phyloP scores from a whole-genome alignment of 805 yeast genomes.

The Ogataea trehalophila region DNA sequence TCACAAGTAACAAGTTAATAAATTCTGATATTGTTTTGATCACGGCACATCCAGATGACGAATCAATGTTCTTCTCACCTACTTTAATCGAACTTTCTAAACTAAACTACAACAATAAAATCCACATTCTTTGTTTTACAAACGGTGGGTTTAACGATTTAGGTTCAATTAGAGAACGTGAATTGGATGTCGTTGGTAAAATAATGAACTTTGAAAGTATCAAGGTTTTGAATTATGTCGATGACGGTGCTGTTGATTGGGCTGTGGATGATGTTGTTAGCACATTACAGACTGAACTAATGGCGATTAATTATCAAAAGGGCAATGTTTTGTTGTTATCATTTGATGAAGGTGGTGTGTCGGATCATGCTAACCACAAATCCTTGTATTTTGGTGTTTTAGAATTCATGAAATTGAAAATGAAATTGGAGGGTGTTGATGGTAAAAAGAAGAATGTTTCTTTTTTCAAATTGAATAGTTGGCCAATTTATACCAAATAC shows the following conservation, averaged over 20 bases:
- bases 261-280: slow-evolving; percentile 37
- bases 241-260: slow-evolving; percentile 72
- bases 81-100: slow-evolving; percentile 49
- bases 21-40: slow-evolving; percentile 32
- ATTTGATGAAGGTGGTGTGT: slow-evolving; percentile 79
- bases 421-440: too few relatives aligned
- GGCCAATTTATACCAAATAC: slow-evolving; percentile 40
- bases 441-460: slow-evolving; percentile 1
- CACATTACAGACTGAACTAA: slow-evolving; percentile 27
- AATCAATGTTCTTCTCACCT: slow-evolving; percentile 95
- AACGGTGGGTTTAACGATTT: slow-evolving; percentile 73
- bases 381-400: slow-evolving; percentile 51
- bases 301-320: slow-evolving; percentile 10
- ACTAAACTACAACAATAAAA: slow-evolving; percentile 41
- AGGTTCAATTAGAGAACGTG: slow-evolving; percentile 59
- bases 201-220: slow-evolving; percentile 48
- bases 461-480: slow-evolving; percentile 29
- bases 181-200: slow-evolving; percentile 50
- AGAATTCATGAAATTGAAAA: slow-evolving; percentile 24
- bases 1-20: slow-evolving; percentile 12
- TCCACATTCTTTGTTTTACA: slow-evolving; percentile 67
- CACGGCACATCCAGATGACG: slow-evolving; percentile 98
- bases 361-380: slow-evolving; percentile 83
- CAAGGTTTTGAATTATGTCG: slow-evolving; percentile 49
- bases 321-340: slow-evolving; percentile 50